These are phyloP conservation scores for Colletotrichum zoysiae DNA, from an alignment of 2,329 filamentous ascomycete species.

Conservation along the genomic window DNA sequence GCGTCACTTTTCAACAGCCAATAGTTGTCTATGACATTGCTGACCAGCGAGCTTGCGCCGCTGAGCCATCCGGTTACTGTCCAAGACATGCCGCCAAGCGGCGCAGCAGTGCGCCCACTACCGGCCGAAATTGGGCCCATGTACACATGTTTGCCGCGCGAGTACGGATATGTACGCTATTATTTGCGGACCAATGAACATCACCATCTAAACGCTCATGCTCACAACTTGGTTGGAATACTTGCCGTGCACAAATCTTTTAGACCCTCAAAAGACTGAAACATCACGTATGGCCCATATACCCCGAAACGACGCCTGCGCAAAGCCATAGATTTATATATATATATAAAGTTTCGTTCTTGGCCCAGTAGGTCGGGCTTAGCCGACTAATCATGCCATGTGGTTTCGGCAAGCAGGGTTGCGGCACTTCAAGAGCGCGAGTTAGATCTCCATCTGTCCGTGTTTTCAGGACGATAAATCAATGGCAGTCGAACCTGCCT, in stretches of 20 bases:
- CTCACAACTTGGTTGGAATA: background rate
- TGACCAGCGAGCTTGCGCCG: background rate
- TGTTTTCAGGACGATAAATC: background rate
- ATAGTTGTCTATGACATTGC: background rate
- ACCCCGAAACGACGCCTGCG: background rate
- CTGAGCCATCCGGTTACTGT: background rate
- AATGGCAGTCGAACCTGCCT: background rate
- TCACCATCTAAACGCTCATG: background rate
- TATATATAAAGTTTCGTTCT: too few relatives aligned
- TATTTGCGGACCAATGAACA: background rate
- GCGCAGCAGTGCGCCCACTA: background rate
- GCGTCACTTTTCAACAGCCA: background rate
- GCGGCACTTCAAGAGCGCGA: background rate
- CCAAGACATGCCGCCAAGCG: background rate
- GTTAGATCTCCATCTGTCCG: background rate
- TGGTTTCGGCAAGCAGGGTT: background rate
- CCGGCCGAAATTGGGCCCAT: background rate
- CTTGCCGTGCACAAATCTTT: too few relatives aligned
- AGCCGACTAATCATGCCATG: background rate
- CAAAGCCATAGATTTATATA: background rate
- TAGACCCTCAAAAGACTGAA: background rate
- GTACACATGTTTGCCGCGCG: background rate
- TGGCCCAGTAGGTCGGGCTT: background rate
- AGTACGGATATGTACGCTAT: background rate
- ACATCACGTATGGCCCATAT: background rate